phyloP scores from a whole-genome alignment of 768 basidiomycete genomes.

The Trametes cingulata region DNA sequence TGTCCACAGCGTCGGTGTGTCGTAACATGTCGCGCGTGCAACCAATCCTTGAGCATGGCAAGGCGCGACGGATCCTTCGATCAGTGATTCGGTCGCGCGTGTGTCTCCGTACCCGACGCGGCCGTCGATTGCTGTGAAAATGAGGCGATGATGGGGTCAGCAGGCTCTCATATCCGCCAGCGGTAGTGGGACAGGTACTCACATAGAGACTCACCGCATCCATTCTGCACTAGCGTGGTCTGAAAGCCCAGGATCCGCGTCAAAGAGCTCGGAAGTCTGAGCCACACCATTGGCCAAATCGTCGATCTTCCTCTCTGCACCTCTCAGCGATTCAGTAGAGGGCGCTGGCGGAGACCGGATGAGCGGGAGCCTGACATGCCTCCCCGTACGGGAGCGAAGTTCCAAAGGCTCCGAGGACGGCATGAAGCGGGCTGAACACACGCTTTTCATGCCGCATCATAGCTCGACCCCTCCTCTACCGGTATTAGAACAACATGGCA shows the following conservation, averaged over 20 bases:
- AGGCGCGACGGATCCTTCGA: background rate
- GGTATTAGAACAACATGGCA: no score
- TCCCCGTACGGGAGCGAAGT: background rate
- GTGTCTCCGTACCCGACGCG: background rate
- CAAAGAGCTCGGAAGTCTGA: background rate
- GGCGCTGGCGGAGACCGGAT: background rate
- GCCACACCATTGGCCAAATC: background rate
- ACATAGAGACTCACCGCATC: background rate
- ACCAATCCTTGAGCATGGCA: background rate
- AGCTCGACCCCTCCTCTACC: no score
- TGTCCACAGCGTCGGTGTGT: constrained; percentile 11
- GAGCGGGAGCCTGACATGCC: background rate
- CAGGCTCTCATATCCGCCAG: constrained; percentile 13
- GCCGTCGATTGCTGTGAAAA: constrained; percentile 8
- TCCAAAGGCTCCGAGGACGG: no score
- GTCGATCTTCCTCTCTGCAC: background rate
- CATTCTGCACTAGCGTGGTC: background rate
- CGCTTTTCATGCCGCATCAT: no score
- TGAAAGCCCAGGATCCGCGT: background rate
- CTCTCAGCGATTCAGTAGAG: constrained; percentile 8
- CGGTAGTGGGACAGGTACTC: constrained; percentile 11
- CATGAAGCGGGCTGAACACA: no score
- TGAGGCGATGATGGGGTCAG: background rate
- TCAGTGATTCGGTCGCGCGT: background rate
- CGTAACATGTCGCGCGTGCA: background rate